Evolutionary conservation across 805 yeast genomes (phyloP).

Genomic region (Saccharomycopsis oosterbeekiorum): DNA sequence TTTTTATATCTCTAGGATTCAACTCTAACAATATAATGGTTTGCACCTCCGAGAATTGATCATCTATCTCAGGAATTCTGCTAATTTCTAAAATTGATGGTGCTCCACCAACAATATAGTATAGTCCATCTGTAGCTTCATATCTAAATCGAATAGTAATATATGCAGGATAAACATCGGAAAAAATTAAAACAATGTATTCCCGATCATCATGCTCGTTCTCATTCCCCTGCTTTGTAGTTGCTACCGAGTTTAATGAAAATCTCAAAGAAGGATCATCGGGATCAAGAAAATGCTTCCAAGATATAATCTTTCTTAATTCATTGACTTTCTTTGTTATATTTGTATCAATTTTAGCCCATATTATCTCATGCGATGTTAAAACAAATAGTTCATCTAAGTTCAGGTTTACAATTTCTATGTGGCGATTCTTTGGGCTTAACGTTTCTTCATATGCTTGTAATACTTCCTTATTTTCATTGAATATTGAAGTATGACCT

Average conservation of each 20-base stretch:
- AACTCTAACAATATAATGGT: background rate
- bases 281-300: conserved; percentile 60
- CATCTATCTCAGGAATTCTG: background rate
- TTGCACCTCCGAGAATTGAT: background rate
- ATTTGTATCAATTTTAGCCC: conserved; percentile 31
- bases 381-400: conserved; percentile 39
- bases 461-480: conserved; percentile 23
- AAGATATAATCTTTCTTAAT: conserved; percentile 40
- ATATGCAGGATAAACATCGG: conserved; percentile 1
- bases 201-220: background rate
- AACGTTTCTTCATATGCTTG: background rate
- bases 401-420: background rate
- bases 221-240: background rate
- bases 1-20: background rate
- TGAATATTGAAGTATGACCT: conserved; percentile 19
- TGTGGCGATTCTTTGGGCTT: background rate
- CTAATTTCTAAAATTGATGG: background rate
- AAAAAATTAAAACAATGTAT: conserved; percentile 2
- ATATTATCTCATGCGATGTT: conserved; percentile 56
- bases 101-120: background rate
- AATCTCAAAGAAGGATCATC: conserved; percentile 41
- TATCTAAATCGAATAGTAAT: background rate
- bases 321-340: conserved; percentile 25
- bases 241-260: conserved; percentile 1
- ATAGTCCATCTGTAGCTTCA: background rate